phyloP scores from a whole-genome alignment of 208 protist genomes.

The Leptomonas pyrrhocoris region DNA sequence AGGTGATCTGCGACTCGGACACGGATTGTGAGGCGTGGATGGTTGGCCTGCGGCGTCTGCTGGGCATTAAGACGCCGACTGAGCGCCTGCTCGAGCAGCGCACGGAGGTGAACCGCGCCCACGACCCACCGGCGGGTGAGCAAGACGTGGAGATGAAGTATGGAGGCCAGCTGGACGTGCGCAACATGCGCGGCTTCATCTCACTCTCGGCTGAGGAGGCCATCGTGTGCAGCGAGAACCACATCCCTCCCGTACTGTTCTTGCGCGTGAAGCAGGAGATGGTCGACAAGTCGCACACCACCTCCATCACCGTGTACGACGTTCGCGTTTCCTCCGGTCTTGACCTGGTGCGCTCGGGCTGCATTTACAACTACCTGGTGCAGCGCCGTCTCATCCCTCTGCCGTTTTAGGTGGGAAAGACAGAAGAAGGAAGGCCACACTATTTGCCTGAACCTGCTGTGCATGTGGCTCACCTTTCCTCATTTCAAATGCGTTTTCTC shows the following conservation, averaged over 20 bases:
- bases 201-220: slow-evolving; percentile 78
- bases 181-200: slow-evolving; percentile 82
- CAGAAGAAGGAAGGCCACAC: not conserved
- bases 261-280: slow-evolving; percentile 88
- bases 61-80: slow-evolving; percentile 65
- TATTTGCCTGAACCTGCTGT: not conserved
- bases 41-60: slow-evolving; percentile 81
- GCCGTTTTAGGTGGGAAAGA: slow-evolving; percentile 33
- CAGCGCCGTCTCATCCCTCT: slow-evolving; percentile 61
- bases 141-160: slow-evolving; percentile 66
- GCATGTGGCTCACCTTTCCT: not conserved
- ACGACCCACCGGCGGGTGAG: slow-evolving; percentile 20
- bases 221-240: slow-evolving; percentile 80
- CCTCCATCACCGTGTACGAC: slow-evolving; percentile 83
- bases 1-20: slow-evolving; percentile 90
- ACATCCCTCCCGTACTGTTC: slow-evolving; percentile 87
- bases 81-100: slow-evolving; percentile 66
- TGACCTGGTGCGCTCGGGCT: slow-evolving; percentile 74
- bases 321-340: slow-evolving; percentile 80
- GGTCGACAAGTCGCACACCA: slow-evolving; percentile 70
- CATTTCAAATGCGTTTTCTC: not conserved
- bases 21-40: slow-evolving; percentile 91
- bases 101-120: slow-evolving; percentile 12
- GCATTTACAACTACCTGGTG: slow-evolving; percentile 79
- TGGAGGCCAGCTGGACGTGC: slow-evolving; percentile 83